A percentile compares a stretch with the other conserved stretches of the same genome.
Evolutionary conservation across 306 rosid genomes (phyloP).

Genomic region (Myrica gale): DNA sequence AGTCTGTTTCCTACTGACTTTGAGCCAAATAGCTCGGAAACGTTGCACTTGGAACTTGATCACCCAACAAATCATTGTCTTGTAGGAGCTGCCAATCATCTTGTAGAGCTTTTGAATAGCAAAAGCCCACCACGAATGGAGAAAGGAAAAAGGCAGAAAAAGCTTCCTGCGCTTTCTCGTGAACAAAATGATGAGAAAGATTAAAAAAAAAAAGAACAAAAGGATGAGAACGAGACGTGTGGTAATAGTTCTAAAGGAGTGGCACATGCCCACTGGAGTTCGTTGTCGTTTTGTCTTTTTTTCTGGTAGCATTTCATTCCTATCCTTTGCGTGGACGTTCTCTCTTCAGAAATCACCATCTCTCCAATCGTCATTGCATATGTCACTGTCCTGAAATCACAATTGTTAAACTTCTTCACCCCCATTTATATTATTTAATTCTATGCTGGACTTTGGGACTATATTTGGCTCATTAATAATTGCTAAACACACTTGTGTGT

Average conservation of each 20-base stretch:
- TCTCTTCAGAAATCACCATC: neutral
- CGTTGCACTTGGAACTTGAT: neutral
- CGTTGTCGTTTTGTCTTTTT: neutral
- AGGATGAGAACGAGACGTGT: neutral
- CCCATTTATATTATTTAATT: too few species aligned
- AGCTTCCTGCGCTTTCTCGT: neutral
- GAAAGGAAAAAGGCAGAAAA: too few species aligned
- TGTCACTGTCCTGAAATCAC: slow-evolving; percentile 9
- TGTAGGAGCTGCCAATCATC: neutral
- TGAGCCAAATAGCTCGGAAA: neutral
- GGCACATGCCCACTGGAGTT: neutral
- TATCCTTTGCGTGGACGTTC: too few species aligned
- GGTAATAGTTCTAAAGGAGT: neutral
- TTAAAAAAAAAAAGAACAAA: neutral
- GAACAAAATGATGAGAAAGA: neutral
- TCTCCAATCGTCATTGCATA: slow-evolving; percentile 2
- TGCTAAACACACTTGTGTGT: too few species aligned
- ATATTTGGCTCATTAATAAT: too few species aligned
- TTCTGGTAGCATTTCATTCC: neutral
- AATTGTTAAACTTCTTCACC: neutral
- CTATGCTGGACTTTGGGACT: too few species aligned
- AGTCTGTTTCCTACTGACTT: neutral
- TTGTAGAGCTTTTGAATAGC: neutral
- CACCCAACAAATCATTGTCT: neutral
- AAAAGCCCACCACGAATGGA: too few species aligned